These are phyloP conservation scores for Pseudogymnoascus sp. DNA, from an alignment of 2,329 filamentous ascomycete genomes.

Conservation along the genomic window DNA sequence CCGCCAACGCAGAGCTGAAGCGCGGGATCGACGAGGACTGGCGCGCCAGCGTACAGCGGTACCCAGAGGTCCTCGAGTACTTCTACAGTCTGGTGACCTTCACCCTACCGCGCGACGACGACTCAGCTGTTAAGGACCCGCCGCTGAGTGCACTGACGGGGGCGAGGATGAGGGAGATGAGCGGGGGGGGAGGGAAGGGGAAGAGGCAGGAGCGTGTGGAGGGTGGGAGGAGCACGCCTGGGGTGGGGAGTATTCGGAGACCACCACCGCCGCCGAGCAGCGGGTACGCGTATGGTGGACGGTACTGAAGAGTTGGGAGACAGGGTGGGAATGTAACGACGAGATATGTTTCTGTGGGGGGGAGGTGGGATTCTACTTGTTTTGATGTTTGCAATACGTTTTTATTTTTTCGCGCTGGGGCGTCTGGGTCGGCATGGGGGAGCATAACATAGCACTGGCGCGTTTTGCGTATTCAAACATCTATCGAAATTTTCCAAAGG, in stretches of 20 bases:
- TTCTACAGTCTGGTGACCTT: slow-evolving; percentile 66
- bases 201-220: slow-evolving; percentile 17
- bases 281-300: neutral
- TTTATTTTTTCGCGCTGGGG: neutral
- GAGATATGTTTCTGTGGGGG: neutral
- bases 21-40: slow-evolving; percentile 72
- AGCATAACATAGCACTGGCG: slow-evolving; percentile 4
- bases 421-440: neutral
- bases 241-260: neutral
- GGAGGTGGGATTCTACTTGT: neutral
- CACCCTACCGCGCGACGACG: slow-evolving; percentile 54
- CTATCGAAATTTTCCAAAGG: neutral
- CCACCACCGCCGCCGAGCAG: neutral
- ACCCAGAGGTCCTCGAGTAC: slow-evolving; percentile 75
- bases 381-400: neutral
- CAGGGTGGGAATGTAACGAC: neutral
- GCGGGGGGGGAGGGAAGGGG: slow-evolving; percentile 17
- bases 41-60: slow-evolving; percentile 65
- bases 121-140: slow-evolving; percentile 50
- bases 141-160: slow-evolving; percentile 39
- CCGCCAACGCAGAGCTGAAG: slow-evolving; percentile 59
- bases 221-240: slow-evolving; percentile 14
- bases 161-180: slow-evolving; percentile 16
- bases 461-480: neutral
- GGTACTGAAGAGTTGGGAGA: neutral